These are phyloP conservation scores for Climacium dendroides DNA, from an alignment of 225 moss, liverwort and hornwort genomes.

Conservation along the genomic window DNA sequence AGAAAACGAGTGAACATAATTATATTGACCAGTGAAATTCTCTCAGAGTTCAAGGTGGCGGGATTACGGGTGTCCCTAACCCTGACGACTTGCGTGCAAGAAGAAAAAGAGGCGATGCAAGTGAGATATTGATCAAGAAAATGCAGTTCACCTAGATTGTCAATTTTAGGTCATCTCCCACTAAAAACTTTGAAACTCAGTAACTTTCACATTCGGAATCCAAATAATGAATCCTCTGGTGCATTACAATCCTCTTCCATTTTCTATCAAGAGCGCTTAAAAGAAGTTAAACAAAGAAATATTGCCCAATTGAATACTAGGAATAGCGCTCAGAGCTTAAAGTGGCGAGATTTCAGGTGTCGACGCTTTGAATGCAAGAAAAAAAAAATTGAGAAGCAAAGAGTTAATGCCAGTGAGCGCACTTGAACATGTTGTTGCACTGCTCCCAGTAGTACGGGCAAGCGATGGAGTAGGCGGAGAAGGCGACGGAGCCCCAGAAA, in stretches of 20 bases:
- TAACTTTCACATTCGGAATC: neutral
- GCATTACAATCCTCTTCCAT: neutral
- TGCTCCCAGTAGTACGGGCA: constrained; percentile 99
- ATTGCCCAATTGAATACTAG: neutral
- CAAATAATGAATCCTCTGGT: neutral
- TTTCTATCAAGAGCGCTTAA: neutral
- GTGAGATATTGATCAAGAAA: neutral
- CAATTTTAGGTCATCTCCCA: neutral
- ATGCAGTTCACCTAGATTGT: neutral
- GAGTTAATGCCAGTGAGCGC: neutral
- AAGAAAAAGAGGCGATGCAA: neutral
- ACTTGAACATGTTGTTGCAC: constrained; percentile 68
- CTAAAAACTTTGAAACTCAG: neutral
- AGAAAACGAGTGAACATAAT: neutral
- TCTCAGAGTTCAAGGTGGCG: neutral
- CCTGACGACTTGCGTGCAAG: neutral
- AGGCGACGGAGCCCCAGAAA: constrained; percentile 86
- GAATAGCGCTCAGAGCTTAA: neutral
- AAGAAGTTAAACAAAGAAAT: no score
- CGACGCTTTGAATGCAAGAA: neutral
- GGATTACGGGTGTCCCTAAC: neutral
- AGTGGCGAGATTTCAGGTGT: neutral
- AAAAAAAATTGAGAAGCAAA: no score
- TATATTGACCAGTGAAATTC: neutral
- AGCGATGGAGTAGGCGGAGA: constrained; percentile 76